Conservation (phyloP, 1,284 basidiomycete species). For the Ganoderma boninense region DNA sequence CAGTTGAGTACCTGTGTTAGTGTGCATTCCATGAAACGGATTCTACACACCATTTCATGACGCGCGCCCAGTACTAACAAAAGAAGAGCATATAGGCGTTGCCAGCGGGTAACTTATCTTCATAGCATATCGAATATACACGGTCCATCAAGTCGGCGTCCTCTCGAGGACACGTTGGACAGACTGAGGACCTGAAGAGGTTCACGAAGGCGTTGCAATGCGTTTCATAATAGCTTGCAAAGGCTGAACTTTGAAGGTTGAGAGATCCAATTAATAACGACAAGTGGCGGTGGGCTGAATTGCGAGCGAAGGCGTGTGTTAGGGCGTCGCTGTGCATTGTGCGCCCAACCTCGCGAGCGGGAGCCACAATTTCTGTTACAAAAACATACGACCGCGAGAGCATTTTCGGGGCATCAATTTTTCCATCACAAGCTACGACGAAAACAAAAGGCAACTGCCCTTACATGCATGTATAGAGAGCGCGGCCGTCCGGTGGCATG, state of each 20-base stretch:
- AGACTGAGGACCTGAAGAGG: too few species aligned
- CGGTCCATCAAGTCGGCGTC: not conserved
- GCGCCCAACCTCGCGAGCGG: not conserved
- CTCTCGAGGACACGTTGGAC: not conserved
- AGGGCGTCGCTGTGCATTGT: not conserved
- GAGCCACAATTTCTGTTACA: not conserved
- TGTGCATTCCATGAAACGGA: not conserved
- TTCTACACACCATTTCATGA: not conserved
- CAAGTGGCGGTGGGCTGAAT: too few species aligned
- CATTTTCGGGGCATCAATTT: not conserved
- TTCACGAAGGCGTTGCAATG: not conserved
- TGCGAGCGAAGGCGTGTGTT: not conserved
- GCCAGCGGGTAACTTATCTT: not conserved
- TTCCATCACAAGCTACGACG: not conserved
- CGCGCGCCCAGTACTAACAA: not conserved
- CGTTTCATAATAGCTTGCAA: not conserved
- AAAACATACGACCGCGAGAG: not conserved
- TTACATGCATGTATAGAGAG: not conserved
- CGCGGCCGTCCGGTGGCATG: not conserved
- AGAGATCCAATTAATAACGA: not conserved
- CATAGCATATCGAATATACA: not conserved
- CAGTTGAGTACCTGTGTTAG: not conserved
- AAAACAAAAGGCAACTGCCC: not conserved
- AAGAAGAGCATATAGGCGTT: not conserved
- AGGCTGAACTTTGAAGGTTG: not conserved